phyloP scores from a whole-genome alignment of 441 rosid species.

The Manihot esculenta region DNA sequence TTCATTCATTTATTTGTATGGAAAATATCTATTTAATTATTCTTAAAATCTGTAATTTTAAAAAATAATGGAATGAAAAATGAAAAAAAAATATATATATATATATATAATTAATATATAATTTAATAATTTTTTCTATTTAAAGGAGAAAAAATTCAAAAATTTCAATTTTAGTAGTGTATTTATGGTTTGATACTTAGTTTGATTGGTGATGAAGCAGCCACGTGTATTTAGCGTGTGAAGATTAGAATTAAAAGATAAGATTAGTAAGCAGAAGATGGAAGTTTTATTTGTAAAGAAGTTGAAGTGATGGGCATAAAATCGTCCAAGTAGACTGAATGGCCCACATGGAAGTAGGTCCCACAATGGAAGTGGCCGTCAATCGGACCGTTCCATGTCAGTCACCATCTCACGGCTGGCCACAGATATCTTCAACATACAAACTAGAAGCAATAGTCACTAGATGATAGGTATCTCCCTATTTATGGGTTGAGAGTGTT shows the following conservation, averaged over 20 bases:
- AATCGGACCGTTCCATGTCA: constrained; percentile 26
- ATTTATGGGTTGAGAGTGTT: neutral
- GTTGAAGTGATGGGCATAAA: neutral
- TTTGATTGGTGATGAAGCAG: neutral
- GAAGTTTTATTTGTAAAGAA: neutral
- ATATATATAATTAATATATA: too few relatives aligned
- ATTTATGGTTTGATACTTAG: neutral
- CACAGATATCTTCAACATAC: constrained; percentile 4
- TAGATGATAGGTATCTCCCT: neutral
- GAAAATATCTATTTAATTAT: too few relatives aligned
- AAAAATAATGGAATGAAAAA: too few relatives aligned
- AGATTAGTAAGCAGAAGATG: too few relatives aligned
- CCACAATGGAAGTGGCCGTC: constrained; percentile 16
- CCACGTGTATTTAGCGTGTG: neutral
- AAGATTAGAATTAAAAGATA: neutral
- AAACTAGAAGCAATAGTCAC: too few relatives aligned
- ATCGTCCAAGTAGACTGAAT: neutral
- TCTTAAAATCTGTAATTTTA: too few relatives aligned
- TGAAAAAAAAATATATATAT: too few relatives aligned
- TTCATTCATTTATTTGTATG: too few relatives aligned
- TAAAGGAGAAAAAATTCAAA: too few relatives aligned
- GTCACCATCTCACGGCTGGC: constrained; percentile 38
- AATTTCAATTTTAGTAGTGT: too few relatives aligned
- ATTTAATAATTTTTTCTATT: too few relatives aligned
- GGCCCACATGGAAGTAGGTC: neutral